Evolutionary conservation across 2,329 filamentous ascomycete genomes (phyloP), one percentile per base, ranked within the genome.

Genomic region (Chaetomium sp.): DNA sequence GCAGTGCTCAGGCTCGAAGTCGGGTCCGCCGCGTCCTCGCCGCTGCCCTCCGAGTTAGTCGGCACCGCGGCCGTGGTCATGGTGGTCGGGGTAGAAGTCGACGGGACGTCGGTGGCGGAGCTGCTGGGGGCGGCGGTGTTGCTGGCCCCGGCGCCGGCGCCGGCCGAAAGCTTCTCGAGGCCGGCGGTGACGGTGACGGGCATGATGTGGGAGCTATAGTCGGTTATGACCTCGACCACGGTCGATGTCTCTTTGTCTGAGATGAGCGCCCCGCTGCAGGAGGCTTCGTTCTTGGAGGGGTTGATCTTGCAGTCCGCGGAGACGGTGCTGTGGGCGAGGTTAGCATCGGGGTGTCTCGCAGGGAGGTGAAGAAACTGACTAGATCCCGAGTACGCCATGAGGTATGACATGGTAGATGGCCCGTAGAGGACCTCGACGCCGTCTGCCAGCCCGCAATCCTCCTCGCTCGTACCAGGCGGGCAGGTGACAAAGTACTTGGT

Each of bases 401-500:
- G 50, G 6, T 68, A 64, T 3, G 61, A 49, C 31, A 70, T n/a
- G 2, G 70, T 70, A 3, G 66, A 68, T n/a, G 69, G 66, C 6
- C 71, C 73, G 29, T 69, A 61, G 10, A 69, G 29, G 10, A 74
- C 23, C 29, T 62, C 63, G 19, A 71, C 1, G 25, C 69, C 69
- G 12, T 51, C 60, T 1, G 57, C 68, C 4, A 71, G 63, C 9
- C 69, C 68, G 54, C 71, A 71, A 7, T 73, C 68, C 12, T 57
- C 35, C n/a, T 35, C 21, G 49, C 47, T 23, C n/a, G 58, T 60
- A 55, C 56, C 65, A 31, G 65, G 67, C 0, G 72, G 70, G 68
- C 72, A 74, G 27, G 47, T 42, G 25, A 74, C 25, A 31, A 58
- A 53, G 60, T 69, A 73, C 2, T 66, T 57, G 1, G 73, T 73